These are phyloP conservation scores for Microcos paniculata DNA, from an alignment of 345 rosid species.

Conservation along the genomic window DNA sequence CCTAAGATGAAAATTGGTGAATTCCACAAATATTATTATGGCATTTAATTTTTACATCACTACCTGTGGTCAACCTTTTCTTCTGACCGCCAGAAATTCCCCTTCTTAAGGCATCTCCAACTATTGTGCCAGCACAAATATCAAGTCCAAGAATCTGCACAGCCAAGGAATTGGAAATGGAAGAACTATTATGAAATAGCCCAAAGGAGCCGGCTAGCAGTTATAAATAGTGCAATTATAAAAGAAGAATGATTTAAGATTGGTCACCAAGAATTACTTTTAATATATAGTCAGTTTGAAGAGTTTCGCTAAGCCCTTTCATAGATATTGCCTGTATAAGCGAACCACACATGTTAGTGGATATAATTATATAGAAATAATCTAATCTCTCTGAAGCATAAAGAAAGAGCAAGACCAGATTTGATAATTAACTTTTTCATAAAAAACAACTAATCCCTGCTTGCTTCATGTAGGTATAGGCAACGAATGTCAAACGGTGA, in stretches of 20 bases:
- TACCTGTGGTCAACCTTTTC: conserved; percentile 51
- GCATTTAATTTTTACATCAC: background rate
- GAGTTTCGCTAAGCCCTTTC: conserved; percentile 34
- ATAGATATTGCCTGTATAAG: conserved; percentile 42
- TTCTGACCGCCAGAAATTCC: conserved; percentile 59
- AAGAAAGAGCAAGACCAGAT: background rate
- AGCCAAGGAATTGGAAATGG: background rate
- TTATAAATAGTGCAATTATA: too few species aligned
- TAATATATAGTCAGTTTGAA: conserved; percentile 51
- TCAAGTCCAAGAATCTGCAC: conserved; percentile 48
- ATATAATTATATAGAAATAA: too few species aligned
- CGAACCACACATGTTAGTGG: background rate
- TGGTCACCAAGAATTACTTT: conserved; percentile 27
- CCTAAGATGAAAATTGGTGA: background rate
- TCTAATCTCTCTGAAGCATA: background rate
- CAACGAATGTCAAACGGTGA: too few species aligned
- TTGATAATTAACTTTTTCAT: background rate
- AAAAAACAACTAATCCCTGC: background rate
- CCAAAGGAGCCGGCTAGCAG: too few species aligned
- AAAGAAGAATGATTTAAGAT: background rate
- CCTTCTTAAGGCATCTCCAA: conserved; percentile 45
- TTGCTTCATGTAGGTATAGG: too few species aligned
- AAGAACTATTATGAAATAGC: background rate
- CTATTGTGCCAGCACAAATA: conserved; percentile 46
- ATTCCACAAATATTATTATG: too few species aligned